These are phyloP conservation scores for Radiomyces spectabilis DNA, from an alignment of 192 early-diverging fungal species.

Conservation along the genomic window DNA sequence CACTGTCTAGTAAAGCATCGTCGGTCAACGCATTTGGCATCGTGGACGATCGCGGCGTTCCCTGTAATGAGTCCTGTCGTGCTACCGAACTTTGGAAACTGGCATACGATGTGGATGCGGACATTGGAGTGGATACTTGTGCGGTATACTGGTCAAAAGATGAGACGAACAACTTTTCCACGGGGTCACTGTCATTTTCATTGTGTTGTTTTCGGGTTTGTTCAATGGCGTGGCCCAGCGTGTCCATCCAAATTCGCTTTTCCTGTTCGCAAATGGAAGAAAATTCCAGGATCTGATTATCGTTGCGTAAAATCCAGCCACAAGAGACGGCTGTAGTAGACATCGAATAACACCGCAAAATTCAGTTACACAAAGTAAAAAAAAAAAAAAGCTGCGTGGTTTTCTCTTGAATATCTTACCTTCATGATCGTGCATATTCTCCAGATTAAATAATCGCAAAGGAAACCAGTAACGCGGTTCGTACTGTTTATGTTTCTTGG, in stretches of 20 bases:
- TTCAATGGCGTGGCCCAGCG: constrained; percentile 38
- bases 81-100: no score
- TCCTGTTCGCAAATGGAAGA: constrained; percentile 42
- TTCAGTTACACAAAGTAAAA: neutral
- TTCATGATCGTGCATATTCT: constrained; percentile 31
- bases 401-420: constrained; percentile 7
- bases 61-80: no score
- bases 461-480: constrained; percentile 64
- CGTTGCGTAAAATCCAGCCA: constrained; percentile 10
- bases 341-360: neutral
- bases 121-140: neutral
- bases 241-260: constrained; percentile 45
- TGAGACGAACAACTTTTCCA: constrained; percentile 25
- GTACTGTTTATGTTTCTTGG: constrained; percentile 35
- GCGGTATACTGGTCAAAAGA: constrained; percentile 10
- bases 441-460: constrained; percentile 49
- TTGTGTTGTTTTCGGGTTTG: constrained; percentile 10
- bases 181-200: neutral
- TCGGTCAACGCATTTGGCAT: no score
- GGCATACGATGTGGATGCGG: no score
- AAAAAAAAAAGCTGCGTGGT: neutral
- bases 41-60: no score
- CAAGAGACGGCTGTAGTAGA: neutral
- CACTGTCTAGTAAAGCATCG: no score
- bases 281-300: constrained; percentile 42